Base-by-base conservation (phyloP, 257 asterid species). In the Petrea volubilis region DNA sequence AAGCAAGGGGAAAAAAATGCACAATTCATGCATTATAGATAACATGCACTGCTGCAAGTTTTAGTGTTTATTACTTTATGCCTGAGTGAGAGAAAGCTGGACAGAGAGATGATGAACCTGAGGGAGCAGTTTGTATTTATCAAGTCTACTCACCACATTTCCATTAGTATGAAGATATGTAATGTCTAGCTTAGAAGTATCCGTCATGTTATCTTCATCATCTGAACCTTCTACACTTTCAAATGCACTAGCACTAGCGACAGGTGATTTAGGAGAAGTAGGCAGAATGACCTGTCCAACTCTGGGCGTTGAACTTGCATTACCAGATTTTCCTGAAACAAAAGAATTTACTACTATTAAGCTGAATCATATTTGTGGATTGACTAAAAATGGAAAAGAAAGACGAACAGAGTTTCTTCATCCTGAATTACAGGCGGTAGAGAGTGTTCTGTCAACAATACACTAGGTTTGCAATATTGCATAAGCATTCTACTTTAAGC, bases 201-300 rank as follows among this genome's bases (percentile, higher is more conserved):
- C 97, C 4, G 81, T 63, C 82, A 88, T 36, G 64, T 75, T 76
- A 67, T 94, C 99, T 77, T 94, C 99, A 9, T 91, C 99, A 33
- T 94, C 97, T 52, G 99, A 91, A 70, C 86, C 97, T 85, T 91
- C 97, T 51, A 89, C 75, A 67, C 96, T 91, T 75, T 94, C 99
- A 83, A 94, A 91, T 61, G 97, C 97, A 77, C 97, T 89, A 28
- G 85, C 94, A 81, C 96, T 86, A 71, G 89, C 91, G 71, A 81
- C 95, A 6, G 99, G 97, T 50, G 97, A 91, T 78, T 87, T 94
- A 24, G 97, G 99, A 80, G 99, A 91, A 57, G 88, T 83, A 56
- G 96, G 86, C 73, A 96, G 83, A 55, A 87, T 70, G 59, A 83
- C 71, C 78, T 79, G 91, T 49, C 87, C 90, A 10, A 81, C 73